These are phyloP conservation scores for Acanthamoeba rhysodes DNA, from an alignment of 208 protist genomes.

Conservation along the genomic window DNA sequence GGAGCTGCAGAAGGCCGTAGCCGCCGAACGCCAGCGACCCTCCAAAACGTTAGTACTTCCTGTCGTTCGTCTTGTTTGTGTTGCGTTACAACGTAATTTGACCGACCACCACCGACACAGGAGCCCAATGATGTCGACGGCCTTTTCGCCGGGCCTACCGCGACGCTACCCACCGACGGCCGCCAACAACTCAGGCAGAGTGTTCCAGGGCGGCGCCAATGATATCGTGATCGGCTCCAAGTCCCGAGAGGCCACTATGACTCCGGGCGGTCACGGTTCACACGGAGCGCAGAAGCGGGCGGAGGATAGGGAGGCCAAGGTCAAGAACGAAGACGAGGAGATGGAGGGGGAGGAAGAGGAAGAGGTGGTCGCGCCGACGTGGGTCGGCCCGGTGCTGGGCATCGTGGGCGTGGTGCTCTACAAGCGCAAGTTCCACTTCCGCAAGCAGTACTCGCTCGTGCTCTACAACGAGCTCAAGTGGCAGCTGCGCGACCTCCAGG, in stretches of 20 bases:
- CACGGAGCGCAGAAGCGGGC: background rate
- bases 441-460: slow-evolving; percentile 58
- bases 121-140: background rate
- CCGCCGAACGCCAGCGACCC: background rate
- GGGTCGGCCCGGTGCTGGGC: background rate
- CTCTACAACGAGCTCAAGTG: slow-evolving; percentile 62
- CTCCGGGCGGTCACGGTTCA: too few relatives aligned
- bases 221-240: background rate
- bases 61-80: too few relatives aligned
- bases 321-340: background rate
- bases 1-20: background rate
- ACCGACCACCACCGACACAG: background rate
- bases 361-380: slow-evolving; percentile 17
- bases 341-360: background rate
- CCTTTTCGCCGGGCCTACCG: background rate
- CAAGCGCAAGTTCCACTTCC: slow-evolving; percentile 64
- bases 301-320: background rate
- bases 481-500: slow-evolving; percentile 29
- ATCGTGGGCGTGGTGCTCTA: slow-evolving; percentile 61
- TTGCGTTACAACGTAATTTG: too few relatives aligned
- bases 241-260: background rate
- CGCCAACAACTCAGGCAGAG: background rate
- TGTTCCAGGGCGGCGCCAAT: background rate
- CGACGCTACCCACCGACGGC: background rate
- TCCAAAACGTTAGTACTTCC: background rate